Evolutionary conservation across 2,329 filamentous ascomycete genomes (phyloP), one percentile per base, ranked within the genome.

Genomic region (Tolypocladium pustulatum): DNA sequence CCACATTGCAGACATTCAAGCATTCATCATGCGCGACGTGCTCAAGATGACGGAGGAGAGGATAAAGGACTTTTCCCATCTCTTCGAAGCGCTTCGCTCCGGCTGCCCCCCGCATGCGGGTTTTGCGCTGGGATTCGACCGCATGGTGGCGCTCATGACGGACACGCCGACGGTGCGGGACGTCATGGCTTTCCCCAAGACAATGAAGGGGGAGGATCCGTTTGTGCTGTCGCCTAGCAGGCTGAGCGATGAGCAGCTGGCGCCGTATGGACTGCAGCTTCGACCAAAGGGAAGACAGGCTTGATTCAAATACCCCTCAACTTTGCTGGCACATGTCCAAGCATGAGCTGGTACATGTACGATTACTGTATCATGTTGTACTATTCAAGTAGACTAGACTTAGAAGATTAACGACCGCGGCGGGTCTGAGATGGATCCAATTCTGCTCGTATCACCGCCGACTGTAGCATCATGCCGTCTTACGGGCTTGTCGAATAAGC

Each of bases 141-240:
- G 94, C 4, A 73, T 99, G 55, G 80, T 94, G 43, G 88, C 93
- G 0, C 77, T 96, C 0, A 82, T 99, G 78, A 82, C 88, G 27
- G 88, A 87, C 1, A 87, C 82, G 37, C 80, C 88, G 13, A 91
- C 88, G 1, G 88, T 99, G 3, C 80, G 90, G 60, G 93, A 99
- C 75, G 93, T 99, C 1, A 97, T 99, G 72, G 92, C 92, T 0
- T 99, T 99, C 68, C 95, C 94, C 0, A 99, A 99, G 78, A 92
- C 85, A 61, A 91, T 91, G 61, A 91, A 86, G 70, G 92, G 94
- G 0, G 89, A 96, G 68, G 94, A 99, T 74, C 73, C 85, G 59
- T 82, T 96, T 72, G 90, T 96, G 3, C 85, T 84, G 65, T 90
- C 89, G 62, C 94, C 94, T 0, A 86, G 86, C 56, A 72, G 71